Conservation (phyloP, 2,329 filamentous ascomycete genomes). For the Emericellopsis atlantica region DNA sequence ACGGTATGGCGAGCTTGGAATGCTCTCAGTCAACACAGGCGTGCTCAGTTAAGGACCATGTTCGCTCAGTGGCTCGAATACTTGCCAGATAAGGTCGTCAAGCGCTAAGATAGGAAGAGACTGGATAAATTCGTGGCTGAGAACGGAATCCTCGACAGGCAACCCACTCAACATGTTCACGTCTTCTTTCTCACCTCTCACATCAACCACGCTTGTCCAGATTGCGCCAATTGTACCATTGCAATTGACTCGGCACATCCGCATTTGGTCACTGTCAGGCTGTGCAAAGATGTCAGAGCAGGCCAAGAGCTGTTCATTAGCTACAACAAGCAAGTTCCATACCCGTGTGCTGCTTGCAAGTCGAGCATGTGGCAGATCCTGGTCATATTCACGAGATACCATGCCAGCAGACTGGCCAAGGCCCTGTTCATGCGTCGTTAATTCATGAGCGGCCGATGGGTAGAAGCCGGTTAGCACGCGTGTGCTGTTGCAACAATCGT, state of each 20-base stretch:
- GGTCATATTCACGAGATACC: not conserved
- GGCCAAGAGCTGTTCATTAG: not conserved
- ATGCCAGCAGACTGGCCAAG: not conserved
- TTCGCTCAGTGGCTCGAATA: slow-evolving; percentile 2
- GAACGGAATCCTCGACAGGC: slow-evolving; percentile 9
- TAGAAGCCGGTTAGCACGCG: not conserved
- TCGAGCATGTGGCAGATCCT: not conserved
- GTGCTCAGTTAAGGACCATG: not conserved
- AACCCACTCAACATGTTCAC: slow-evolving; percentile 5
- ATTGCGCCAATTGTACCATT: slow-evolving; percentile 12
- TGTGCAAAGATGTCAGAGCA: not conserved
- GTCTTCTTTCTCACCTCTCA: slow-evolving; percentile 9
- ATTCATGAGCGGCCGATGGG: not conserved
- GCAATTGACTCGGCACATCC: not conserved
- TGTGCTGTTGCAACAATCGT: too few relatives aligned
- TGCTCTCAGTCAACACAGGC: too few relatives aligned
- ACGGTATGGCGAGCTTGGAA: too few relatives aligned
- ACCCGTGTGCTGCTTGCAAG: not conserved
- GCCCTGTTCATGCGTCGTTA: not conserved
- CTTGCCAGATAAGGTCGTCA: not conserved
- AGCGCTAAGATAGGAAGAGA: not conserved
- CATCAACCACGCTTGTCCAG: slow-evolving; percentile 20
- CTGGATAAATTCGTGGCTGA: slow-evolving; percentile 10
- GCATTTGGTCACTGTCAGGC: not conserved
- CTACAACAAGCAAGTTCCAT: not conserved